phyloP scores from a whole-genome alignment of 371 early-diverging fungal genomes.

The Nosema granulosis region DNA sequence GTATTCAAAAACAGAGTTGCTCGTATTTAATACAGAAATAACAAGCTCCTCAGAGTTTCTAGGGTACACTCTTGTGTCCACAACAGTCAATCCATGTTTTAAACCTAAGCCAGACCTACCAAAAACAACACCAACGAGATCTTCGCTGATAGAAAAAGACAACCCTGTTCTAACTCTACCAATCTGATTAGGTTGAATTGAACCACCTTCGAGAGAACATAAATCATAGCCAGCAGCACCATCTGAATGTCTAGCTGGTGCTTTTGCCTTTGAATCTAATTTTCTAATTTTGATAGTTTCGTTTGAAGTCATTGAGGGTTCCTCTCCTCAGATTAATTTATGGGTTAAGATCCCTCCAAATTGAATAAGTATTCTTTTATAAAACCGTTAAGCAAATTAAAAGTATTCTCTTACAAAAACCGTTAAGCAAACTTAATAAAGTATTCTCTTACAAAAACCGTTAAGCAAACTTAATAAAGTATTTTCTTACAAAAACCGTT shows the following conservation, averaged over 20 bases:
- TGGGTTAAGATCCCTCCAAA: no score
- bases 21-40: slow-evolving; percentile 46
- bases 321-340: no score
- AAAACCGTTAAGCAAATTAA: no score
- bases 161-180: slow-evolving; percentile 49
- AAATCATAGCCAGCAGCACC: slow-evolving; percentile 64
- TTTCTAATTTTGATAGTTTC: slow-evolving; percentile 22
- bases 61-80: slow-evolving; percentile 17
- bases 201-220: slow-evolving; percentile 29
- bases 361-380: no score
- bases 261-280: slow-evolving; percentile 25
- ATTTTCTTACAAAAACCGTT: no score
- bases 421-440: no score
- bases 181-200: slow-evolving; percentile 21
- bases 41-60: slow-evolving; percentile 35
- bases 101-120: slow-evolving; percentile 55
- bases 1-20: slow-evolving; percentile 29
- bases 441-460: no score
- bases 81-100: slow-evolving; percentile 47
- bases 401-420: no score
- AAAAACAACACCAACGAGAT: slow-evolving; percentile 34
- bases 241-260: slow-evolving; percentile 48
- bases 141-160: slow-evolving; percentile 18
- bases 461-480: no score
- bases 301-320: slow-evolving; percentile 4